Base-by-base conservation (phyloP, 2,329 filamentous ascomycete genomes). In the Penicillium sp. region DNA sequence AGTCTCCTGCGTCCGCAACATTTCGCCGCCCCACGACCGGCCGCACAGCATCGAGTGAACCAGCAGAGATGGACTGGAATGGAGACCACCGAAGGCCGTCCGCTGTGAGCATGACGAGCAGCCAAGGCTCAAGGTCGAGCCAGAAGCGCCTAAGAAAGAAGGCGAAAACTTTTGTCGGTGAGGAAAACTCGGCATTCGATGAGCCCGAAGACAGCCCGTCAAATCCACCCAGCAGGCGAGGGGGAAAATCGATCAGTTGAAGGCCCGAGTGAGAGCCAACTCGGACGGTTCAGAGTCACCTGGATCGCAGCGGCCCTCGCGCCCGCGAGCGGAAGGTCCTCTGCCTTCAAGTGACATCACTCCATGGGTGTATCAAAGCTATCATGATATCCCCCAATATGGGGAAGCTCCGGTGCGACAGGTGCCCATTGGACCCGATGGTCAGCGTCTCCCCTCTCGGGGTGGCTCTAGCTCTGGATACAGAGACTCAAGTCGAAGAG, bases 331-430 rank as follows among this genome's bases (percentile, higher is more conserved):
- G 9, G 51, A 50, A 58, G 95, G 88, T n/a, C 89, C 90, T 10
- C 77, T 89, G 42, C 87, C 87, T 34, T 88, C 87, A 10, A 93
- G 88, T 62, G 91, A 97, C 69, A 89, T 98, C 47, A 93, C 95
- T 31, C 93, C 93, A n/a, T 98, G 95, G 78, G 78, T 95, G 52
- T 97, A 93, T 65, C 93, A 97, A 69, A 88, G 93, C 65, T 79
- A 79, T 56, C 81, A 87, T 73, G 86, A 90, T 63, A 87, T 89
- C 60, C 81, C 80, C 37, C 80, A 82, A 55, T 87, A 84, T 70
- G 87, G 86, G 50, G 86, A 89, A 68, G 86, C 86, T 36, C 87
- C 86, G 24, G 82, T 90, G 43, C 80, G 85, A 62, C 78, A 84
- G 57, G 81, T 80, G 50, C 79, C 87, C 52, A 81, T 79, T 32